Evolutionary conservation across 108 stramenopile genomes (phyloP), one percentile per base, ranked within the genome.

Genomic region (Chaetoceros tenuissimus): DNA sequence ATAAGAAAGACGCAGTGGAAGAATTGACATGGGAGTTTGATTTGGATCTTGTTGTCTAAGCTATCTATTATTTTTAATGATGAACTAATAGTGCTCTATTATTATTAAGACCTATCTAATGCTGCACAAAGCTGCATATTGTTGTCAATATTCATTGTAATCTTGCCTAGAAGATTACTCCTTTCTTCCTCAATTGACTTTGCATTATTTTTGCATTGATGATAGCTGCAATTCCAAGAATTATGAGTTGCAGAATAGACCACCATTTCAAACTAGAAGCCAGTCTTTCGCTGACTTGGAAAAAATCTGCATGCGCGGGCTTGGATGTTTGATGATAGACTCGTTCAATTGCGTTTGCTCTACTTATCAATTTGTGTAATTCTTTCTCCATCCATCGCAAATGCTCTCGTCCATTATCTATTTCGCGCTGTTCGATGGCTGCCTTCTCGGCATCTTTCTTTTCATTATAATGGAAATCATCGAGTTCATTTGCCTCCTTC

Each of bases 1-100:
- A 63, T 13, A 54, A 51, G 3, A 75, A 50, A 17, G 76, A 79
- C 20, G 51, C 27, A 26, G 31, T 23, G 21, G 59, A 65, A 8
- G 48, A 63, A 24, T 55, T 80, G 51, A 69, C 72, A 48, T 89
- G 87, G 87, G 92, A 93, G 64, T 89, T 93, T 73, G 92, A 93
- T 63, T 66, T 62, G 51, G 92, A 93, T 75, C 69, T 93, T 56
- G 68, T 86, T 10, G 88, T 81, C 45, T 89, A 52, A 60, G 8
- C n/a, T n/a, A n/a, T n/a, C n/a, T n/a, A n/a, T n/a, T n/a, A n/a
- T n/a, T n/a, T n/a, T n/a, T n/a, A n/a, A n/a, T n/a, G n/a, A n/a
- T n/a, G n/a, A n/a, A n/a, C n/a, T n/a, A n/a, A n/a, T n/a, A n/a
- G n/a, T n/a, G n/a, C n/a, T n/a, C n/a, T n/a, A n/a, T n/a, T n/a